Evolutionary conservation across 2,329 filamentous ascomycete genomes (phyloP).

Genomic region (Diaporthe capsici): DNA sequence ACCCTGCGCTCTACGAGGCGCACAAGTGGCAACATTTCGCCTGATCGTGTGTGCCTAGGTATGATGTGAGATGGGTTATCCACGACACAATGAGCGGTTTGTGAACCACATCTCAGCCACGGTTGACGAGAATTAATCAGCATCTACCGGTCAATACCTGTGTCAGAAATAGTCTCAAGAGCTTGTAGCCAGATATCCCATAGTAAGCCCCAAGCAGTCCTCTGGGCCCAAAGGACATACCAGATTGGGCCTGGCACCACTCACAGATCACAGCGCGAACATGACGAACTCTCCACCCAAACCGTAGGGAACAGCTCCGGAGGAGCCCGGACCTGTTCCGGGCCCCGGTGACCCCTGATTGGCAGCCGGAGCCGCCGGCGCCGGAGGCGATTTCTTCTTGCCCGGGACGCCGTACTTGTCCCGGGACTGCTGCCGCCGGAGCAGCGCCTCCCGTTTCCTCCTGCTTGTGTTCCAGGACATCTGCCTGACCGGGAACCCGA

Average conservation of each 20-base stretch:
- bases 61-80: too few relatives aligned
- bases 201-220: too few relatives aligned
- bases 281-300: constrained; percentile 7
- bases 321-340: background rate
- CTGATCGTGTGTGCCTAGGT: too few relatives aligned
- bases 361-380: background rate
- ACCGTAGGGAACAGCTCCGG: background rate
- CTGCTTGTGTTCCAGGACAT: constrained; percentile 20
- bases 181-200: background rate
- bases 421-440: background rate
- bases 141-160: too few relatives aligned
- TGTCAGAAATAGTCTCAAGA: background rate
- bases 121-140: too few relatives aligned
- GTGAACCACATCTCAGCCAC: too few relatives aligned
- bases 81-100: too few relatives aligned
- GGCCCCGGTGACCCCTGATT: background rate
- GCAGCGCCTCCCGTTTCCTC: constrained; percentile 18
- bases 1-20: too few relatives aligned
- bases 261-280: constrained; percentile 1
- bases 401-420: background rate
- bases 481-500: constrained; percentile 17
- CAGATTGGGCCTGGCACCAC: background rate
- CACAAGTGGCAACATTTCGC: too few relatives aligned
- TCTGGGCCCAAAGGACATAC: background rate
- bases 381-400: background rate